Percentiles rank a stretch among this genome's conserved stretches.
phyloP scores from a whole-genome alignment of 257 asterid species.

The Fraxinus pennsylvanica region DNA sequence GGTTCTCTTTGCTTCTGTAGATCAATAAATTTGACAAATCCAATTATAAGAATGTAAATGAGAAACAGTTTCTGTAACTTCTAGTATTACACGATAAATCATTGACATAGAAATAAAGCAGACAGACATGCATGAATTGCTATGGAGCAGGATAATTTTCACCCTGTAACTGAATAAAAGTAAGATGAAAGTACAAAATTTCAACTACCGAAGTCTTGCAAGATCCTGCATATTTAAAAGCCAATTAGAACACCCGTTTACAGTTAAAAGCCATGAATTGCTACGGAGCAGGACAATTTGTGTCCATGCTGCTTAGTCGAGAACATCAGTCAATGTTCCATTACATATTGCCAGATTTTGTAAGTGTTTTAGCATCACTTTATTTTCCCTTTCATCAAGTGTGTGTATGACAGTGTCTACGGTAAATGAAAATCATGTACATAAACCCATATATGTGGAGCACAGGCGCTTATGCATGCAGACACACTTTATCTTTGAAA shows the following conservation, averaged over 20 bases:
- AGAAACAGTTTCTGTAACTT: conserved; percentile 8
- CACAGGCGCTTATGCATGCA: not conserved
- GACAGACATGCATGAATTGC: not conserved
- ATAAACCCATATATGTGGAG: not conserved
- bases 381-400: conserved; percentile 3
- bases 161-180: not conserved
- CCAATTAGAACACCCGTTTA: not conserved
- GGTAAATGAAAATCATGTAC: not conserved
- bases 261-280: too few species aligned
- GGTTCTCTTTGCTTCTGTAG: conserved; percentile 82
- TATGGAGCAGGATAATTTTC: not conserved
- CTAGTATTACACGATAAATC: not conserved
- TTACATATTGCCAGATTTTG: not conserved
- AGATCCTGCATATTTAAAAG: not conserved
- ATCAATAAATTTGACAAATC: conserved; percentile 21
- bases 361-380: not conserved
- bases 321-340: not conserved
- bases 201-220: not conserved
- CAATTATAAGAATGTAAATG: conserved; percentile 5
- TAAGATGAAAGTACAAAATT: not conserved
- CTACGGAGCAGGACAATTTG: too few species aligned
- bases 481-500: conserved; percentile 4
- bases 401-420: not conserved
- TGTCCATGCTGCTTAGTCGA: not conserved
- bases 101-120: conserved; percentile 2